Evolutionary conservation across 768 basidiomycete genomes (phyloP), one percentile per base, ranked within the genome.

Genomic region (Pseudohyphozyma bogoriensis): DNA sequence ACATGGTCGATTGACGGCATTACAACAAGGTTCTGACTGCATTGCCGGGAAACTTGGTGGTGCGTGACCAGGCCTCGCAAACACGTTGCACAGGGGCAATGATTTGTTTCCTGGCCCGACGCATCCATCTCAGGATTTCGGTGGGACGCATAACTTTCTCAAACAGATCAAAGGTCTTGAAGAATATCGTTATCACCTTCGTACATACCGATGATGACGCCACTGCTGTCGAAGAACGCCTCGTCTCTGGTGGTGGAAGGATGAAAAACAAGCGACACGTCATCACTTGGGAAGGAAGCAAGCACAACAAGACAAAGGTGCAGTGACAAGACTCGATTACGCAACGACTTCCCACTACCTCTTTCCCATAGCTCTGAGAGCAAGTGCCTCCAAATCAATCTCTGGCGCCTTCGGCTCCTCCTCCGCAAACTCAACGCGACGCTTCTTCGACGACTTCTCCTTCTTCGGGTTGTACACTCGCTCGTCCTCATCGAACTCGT

Each of bases 401-500:
- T 66, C 55, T 8, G 50, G 58, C 35, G 26, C 58, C n/a, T n/a
- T n/a, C n/a, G n/a, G n/a, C 37, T 55, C 51, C 32, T 46, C 39
- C 28, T 52, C 40, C 9, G 45, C 61, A n/a, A 57, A 39, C 42
- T 57, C 52, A 16, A 51, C 26, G n/a, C 55, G 53, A 3, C 59
- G 24, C 24, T 39, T 22, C 58, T 56, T 44, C 51, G 36, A 51
- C 57, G 46, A 36, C 51, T 39, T 53, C 37, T 57, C 62, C 22
- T 16, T 28, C 28, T n/a, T 49, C 15, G 40, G 55, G 12, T 39
- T 29, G 31, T 35, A 56, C 40, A 36, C 31, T 9, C 24, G 10
- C 18, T 26, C 64, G 22, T 33, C 37, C 12, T 33, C 42, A 24
- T 64, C 62, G 50, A 77, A 72, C 13, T 76, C 61, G 58, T 66